Evolutionary conservation across 441 rosid genomes (phyloP).

Genomic region (Euphorbia celastroides): DNA sequence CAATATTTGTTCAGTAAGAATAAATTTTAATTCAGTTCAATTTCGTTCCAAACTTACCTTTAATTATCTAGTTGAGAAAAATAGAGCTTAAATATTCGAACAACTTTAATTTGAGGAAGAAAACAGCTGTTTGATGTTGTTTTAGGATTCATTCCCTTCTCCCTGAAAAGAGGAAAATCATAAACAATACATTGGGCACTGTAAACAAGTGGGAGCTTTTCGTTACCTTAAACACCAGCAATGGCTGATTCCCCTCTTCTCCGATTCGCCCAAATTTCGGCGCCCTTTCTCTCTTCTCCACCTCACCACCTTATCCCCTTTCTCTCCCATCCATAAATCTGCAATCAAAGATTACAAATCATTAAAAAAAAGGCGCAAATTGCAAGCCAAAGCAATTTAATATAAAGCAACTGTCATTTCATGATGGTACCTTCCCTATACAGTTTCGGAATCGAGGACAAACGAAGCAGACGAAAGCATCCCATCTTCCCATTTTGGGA

Average conservation of each 20-base stretch:
- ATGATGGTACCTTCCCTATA: conserved; percentile 1
- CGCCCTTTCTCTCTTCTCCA: conserved; percentile 19
- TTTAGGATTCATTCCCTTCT: background rate
- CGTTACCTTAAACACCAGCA: background rate
- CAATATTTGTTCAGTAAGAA: too few species aligned
- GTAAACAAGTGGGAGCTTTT: background rate
- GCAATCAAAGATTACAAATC: background rate
- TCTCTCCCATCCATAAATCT: background rate
- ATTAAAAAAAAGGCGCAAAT: too few species aligned
- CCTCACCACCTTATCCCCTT: conserved; percentile 16
- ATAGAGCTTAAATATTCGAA: too few species aligned
- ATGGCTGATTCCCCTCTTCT: background rate
- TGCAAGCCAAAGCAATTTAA: too few species aligned
- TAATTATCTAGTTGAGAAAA: too few species aligned
- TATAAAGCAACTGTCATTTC: background rate
- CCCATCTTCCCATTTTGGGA: conserved; percentile 30
- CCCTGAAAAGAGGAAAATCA: background rate
- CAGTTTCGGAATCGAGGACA: background rate
- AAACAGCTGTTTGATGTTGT: background rate
- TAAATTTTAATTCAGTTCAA: too few species aligned
- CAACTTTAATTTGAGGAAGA: too few species aligned
- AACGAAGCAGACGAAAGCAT: background rate
- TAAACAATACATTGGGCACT: background rate
- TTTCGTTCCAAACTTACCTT: too few species aligned
- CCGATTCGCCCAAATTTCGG: conserved; percentile 32